A percentile compares a stretch with the other conserved stretches of the same genome.
Evolutionary conservation across 805 yeast species (phyloP).

Genomic region (Zygosaccharomyces bailii): DNA sequence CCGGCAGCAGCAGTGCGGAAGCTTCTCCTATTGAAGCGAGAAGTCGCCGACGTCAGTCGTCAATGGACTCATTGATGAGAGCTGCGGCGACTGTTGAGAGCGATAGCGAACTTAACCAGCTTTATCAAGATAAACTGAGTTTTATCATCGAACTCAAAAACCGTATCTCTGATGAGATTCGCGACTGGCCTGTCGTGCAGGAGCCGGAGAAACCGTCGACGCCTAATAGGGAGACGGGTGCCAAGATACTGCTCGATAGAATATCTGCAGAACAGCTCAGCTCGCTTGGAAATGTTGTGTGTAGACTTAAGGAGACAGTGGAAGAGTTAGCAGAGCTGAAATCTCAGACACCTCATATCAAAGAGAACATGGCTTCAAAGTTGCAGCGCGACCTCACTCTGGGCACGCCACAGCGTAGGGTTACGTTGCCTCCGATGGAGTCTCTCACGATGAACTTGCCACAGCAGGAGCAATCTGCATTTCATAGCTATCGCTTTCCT

Average conservation of each 20-base stretch:
- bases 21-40: constrained; percentile 7
- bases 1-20: constrained; percentile 5
- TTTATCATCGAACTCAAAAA: constrained; percentile 18
- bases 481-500: constrained; percentile 13
- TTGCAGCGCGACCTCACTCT: constrained; percentile 6
- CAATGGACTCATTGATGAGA: constrained; percentile 27
- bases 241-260: constrained; percentile 9
- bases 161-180: constrained; percentile 13
- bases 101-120: constrained; percentile 11
- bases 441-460: constrained; percentile 13
- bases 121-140: constrained; percentile 18
- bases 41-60: constrained; percentile 14
- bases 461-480: constrained; percentile 4
- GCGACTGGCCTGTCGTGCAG: constrained; percentile 17
- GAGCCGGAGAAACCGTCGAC: constrained; percentile 5
- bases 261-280: constrained; percentile 10
- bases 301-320: constrained; percentile 8
- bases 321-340: constrained; percentile 13
- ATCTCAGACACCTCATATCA: constrained; percentile 11
- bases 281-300: constrained; percentile 10
- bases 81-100: constrained; percentile 22
- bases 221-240: not conserved
- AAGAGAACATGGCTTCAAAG: constrained; percentile 12
- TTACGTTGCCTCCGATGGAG: constrained; percentile 16
- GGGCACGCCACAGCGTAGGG: constrained; percentile 7